Evolutionary conservation across 1,284 basidiomycete species (phyloP), one percentile per base, ranked within the genome.

Genomic region (Nidula niveotomentosa): DNA sequence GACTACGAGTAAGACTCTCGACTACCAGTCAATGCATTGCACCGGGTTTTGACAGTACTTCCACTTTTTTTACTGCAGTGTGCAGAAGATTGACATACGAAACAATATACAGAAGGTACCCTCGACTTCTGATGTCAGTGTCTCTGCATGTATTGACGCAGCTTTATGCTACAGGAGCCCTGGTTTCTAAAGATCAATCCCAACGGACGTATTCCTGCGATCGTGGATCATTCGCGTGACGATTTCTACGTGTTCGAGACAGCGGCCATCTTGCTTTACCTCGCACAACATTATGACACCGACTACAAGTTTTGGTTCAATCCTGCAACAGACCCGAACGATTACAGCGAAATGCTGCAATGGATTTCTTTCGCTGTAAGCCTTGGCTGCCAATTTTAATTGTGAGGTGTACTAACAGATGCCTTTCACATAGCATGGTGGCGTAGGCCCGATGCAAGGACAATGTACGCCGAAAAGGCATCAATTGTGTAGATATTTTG

Each of bases 311-410:
- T 89, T 57, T 76, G 71, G 57, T 85, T 83, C 62, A 71, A 76
- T 61, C 69, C 74, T 1, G 59, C 64, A 8, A 66, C 72, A 45
- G 62, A 72, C 18, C 69, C 76, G n/a, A 66, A 78, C 34, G 71
- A 78, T 7, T 74, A 77, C 59, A 84, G 80, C 62, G 78, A 84
- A 63, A 77, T 83, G 65, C 66, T 89, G 23, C 88, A 90, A 63
- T 94, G 91, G 91, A 85, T 93, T 48, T 90, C 92, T 73, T 93
- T 90, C 60, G 78, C 80, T 39, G 83, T 84, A 62, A 59, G 81
- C 48, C 13, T 34, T 36, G 15, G 36, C 7, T 35, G n/a, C 4
- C 44, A 6, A 23, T 5, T 43, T 12, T 30, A 44, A 30, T 10
- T 47, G 15, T n/a, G 23, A 34, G 3, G 18, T 15, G 12, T 39